These are phyloP conservation scores for Xylariaceae sp. DNA, from an alignment of 2,329 filamentous ascomycete species.

Conservation along the genomic window DNA sequence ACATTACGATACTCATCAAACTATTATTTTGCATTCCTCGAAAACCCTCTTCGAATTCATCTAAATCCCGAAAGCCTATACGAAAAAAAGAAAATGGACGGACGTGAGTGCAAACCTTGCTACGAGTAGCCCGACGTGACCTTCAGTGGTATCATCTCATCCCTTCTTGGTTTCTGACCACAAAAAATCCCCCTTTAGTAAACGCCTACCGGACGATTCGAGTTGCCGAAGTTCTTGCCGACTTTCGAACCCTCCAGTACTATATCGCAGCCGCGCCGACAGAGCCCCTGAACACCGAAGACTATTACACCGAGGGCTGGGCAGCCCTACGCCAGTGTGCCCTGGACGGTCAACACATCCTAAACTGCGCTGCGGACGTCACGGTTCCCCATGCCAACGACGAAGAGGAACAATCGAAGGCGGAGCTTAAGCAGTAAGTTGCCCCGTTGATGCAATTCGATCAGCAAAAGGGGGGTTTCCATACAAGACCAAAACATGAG, in stretches of 20 bases:
- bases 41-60: conserved; percentile 9
- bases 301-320: conserved; percentile 61
- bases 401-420: conserved; percentile 54
- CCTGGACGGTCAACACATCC: conserved; percentile 58
- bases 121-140: background rate
- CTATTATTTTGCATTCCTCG: conserved; percentile 2
- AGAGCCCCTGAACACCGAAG: conserved; percentile 49
- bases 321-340: conserved; percentile 56
- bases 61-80: conserved; percentile 8
- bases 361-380: conserved; percentile 59
- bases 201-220: conserved; percentile 55
- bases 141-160: background rate
- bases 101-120: conserved; percentile 27
- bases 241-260: conserved; percentile 58
- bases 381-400: conserved; percentile 49
- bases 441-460: background rate
- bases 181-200: conserved; percentile 36
- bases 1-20: conserved; percentile 9
- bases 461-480: background rate
- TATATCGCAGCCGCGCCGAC: conserved; percentile 54
- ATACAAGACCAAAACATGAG: background rate
- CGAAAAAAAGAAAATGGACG: conserved; percentile 27
- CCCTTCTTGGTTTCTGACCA: conserved; percentile 17
- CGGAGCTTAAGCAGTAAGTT: conserved; percentile 57
- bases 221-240: conserved; percentile 56